Evolutionary conservation across 148 eudicot species (phyloP).

Genomic region (Pharnaceum exiguum): DNA sequence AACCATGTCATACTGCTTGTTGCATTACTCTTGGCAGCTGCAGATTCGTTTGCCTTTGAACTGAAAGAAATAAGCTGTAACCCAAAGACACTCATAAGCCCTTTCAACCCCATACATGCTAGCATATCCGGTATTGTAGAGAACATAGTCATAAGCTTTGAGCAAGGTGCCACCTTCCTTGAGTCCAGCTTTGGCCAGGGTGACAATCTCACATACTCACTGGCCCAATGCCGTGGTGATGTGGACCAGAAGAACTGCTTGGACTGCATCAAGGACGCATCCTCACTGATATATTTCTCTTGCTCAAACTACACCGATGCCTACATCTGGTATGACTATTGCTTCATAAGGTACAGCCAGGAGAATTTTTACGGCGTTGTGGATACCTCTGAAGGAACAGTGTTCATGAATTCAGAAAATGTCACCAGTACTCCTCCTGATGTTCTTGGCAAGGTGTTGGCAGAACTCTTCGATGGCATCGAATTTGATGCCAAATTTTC

Average conservation of each 20-base stretch:
- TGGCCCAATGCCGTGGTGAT: constrained; percentile 57
- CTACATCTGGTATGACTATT: constrained; percentile 44
- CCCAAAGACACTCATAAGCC: no score
- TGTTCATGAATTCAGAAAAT: constrained; percentile 24
- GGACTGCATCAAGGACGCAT: constrained; percentile 33
- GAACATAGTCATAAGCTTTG: no score
- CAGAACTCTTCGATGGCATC: constrained; percentile 18
- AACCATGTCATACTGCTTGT: no score
- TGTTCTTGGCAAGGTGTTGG: constrained; percentile 26
- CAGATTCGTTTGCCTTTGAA: no score
- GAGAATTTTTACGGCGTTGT: constrained; percentile 30
- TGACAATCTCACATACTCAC: constrained; percentile 29
- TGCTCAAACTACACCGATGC: constrained; percentile 42
- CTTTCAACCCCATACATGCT: no score
- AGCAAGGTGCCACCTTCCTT: constrained; percentile 19
- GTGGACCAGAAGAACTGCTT: constrained; percentile 33
- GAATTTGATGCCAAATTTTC: constrained; percentile 29
- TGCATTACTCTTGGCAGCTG: no score
- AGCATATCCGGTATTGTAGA: no score
- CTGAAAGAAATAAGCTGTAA: no score
- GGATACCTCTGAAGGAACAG: constrained; percentile 23
- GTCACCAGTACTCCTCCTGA: constrained; percentile 33
- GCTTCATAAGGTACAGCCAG: constrained; percentile 42
- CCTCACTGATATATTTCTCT: constrained; percentile 6
- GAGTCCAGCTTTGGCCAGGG: constrained; percentile 26